Evolutionary conservation across 345 rosid genomes (phyloP).

Genomic region (Gossypium arboreum): DNA sequence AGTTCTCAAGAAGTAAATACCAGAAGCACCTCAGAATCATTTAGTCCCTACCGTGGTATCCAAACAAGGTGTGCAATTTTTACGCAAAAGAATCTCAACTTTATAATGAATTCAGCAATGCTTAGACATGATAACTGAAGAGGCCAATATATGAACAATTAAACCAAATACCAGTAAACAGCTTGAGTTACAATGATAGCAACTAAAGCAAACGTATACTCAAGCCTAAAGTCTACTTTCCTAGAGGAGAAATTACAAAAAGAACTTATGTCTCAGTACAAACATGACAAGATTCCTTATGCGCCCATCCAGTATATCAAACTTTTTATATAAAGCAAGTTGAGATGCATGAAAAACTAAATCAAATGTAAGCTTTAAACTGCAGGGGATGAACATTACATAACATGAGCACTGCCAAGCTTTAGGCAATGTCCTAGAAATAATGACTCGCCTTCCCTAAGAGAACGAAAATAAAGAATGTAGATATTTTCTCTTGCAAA

Average conservation of each 20-base stretch:
- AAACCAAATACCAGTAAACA: not conserved
- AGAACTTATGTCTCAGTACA: not conserved
- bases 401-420: not conserved
- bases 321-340: not conserved
- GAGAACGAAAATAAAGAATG: not conserved
- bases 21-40: not conserved
- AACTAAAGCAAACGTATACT: not conserved
- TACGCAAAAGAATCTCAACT: not conserved
- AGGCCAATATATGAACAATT: not conserved
- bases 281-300: not conserved
- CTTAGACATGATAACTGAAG: not conserved
- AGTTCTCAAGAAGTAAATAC: not conserved
- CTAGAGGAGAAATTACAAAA: not conserved
- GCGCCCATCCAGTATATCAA: not conserved
- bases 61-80: not conserved
- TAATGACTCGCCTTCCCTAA: not conserved
- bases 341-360: not conserved
- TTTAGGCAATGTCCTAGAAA: not conserved
- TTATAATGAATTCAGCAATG: not conserved
- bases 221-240: not conserved
- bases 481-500: not conserved
- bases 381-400: not conserved
- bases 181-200: not conserved
- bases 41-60: not conserved
- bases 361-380: not conserved